Evolutionary conservation across 2,329 filamentous ascomycete genomes (phyloP), one percentile per base, ranked within the genome.

Genomic region (Corynespora cassiicola): DNA sequence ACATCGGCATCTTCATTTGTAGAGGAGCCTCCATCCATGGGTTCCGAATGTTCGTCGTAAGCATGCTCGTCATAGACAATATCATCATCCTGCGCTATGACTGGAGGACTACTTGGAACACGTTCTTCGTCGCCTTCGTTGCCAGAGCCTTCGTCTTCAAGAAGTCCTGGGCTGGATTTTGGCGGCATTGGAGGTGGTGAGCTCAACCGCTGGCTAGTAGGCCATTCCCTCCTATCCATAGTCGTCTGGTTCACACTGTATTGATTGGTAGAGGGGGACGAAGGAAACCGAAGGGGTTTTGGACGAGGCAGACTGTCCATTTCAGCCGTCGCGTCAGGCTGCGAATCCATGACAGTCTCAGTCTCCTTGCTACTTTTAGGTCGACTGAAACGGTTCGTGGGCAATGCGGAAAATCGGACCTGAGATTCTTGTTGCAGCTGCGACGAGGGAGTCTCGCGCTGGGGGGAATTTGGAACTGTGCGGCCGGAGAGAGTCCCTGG

Each of bases 341-440:
- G 74, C 11, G 74, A 77, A 39, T 76, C 69, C 39, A 72, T 71
- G 12, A 76, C 61, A 7, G 73, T 68, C 15, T 70, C 63, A 8
- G 53, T 60, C 30, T 70, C 69, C 29, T 60, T 67, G 36, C 55
- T 63, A 30, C 58, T 56, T 18, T 33, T 52, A 11, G 49, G 39
- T 7, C 42, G 25, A 21, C 28, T 40, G 35, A 36, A 46, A 25
- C 45, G 36, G 20, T 45, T 29, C 21, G 43, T 43, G 7, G 59
- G 58, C 3, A 56, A 57, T 9, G 41, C 42, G 2, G 42, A 36
- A 19, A 44, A 42, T 41, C 42, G 54, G 16, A 38, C 25, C 25
- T 56, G 58, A 4, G 50, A 44, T 11, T 52, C 45, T 17, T 39
- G 51, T 15, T 59, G 54, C 4, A 50, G 31, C 31, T 57, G 58